Evolutionary conservation across 176 grass and related monocot species (phyloP), one percentile per base, ranked within the genome.

Genomic region (Avena eriantha): DNA sequence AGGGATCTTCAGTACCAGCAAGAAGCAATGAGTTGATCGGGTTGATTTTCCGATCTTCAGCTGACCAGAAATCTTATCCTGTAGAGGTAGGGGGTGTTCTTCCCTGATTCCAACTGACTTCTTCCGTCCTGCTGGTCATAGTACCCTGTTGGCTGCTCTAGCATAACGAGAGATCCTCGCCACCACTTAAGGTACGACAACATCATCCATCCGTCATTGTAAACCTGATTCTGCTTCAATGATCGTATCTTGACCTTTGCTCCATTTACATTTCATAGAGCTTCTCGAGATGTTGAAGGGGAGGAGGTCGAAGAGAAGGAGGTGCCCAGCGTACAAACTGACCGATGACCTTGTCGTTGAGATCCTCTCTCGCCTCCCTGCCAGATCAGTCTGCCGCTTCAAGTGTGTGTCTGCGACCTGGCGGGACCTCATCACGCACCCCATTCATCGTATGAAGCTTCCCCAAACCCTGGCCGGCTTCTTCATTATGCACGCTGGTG

Each of bases 381-480:
- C n/a, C 45, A 74, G 13, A 16, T 74, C 43, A 5, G 6, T 74
- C 45, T 74, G 45, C 13, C 71, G 71, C 45, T 74, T 74, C 71
- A 74, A 74, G 45, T 74, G 45, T 0, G 22, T 74, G 71, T 48
- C 45, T 11, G 26, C n/a, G 1, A 74, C 71, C 7, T 74, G 71
- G 71, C 43, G 13, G 45, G 71, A 74, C 43, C 43, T 74, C 71
- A 49, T 74, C 45, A 16, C 71, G 5, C 71, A 74, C 71, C 43
- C 71, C 13, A 0, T 49, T 0, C 7, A 49, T 11, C 71, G 22
- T 16, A 49, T 3, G 6, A 74, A 74, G 71, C 71, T 74, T 49
- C 71, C 71, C n/a, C 71, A 74, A 13, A 74, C 71, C 12, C n/a
- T 74, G 45, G n/a, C n/a, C 1, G 71, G 71, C 45, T 74, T 74